phyloP scores from a whole-genome alignment of 2,329 filamentous ascomycete genomes.

The Aspergillus hortae region DNA sequence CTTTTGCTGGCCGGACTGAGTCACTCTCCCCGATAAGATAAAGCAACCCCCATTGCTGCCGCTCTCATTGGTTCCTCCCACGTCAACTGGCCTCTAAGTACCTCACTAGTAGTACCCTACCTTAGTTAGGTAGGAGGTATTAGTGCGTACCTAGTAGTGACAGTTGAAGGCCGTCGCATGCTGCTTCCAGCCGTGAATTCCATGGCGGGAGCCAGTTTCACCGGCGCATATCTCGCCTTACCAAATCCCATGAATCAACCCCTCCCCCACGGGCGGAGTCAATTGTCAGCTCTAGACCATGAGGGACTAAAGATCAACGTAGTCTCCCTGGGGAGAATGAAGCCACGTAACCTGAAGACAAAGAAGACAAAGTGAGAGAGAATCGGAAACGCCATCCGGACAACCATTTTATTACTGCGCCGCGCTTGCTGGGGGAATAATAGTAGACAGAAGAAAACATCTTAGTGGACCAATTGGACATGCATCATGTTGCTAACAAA shows the following conservation, averaged over 20 bases:
- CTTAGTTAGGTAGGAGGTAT: too few relatives aligned
- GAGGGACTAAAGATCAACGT: background rate
- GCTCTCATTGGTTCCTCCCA: background rate
- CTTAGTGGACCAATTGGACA: background rate
- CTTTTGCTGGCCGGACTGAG: conserved; percentile 21
- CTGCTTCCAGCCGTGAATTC: too few relatives aligned
- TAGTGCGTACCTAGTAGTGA: too few relatives aligned
- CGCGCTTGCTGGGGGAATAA: background rate
- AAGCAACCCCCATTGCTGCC: conserved; percentile 6
- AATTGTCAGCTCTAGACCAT: background rate
- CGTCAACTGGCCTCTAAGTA: background rate
- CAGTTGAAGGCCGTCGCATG: background rate
- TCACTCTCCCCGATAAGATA: conserved; percentile 25
- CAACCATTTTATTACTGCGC: background rate
- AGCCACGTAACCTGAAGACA: background rate
- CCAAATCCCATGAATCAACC: background rate
- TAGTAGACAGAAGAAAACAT: background rate
- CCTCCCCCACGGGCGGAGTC: background rate
- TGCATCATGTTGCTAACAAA: background rate
- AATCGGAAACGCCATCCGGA: background rate
- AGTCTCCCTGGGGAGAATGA: background rate
- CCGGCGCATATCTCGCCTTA: background rate
- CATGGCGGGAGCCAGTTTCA: background rate
- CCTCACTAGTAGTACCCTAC: too few relatives aligned
- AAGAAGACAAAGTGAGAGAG: background rate